Evolutionary conservation across 2,329 filamentous ascomycete genomes (phyloP), one percentile per base, ranked within the genome.

Genomic region (Monosporascus ibericus): DNA sequence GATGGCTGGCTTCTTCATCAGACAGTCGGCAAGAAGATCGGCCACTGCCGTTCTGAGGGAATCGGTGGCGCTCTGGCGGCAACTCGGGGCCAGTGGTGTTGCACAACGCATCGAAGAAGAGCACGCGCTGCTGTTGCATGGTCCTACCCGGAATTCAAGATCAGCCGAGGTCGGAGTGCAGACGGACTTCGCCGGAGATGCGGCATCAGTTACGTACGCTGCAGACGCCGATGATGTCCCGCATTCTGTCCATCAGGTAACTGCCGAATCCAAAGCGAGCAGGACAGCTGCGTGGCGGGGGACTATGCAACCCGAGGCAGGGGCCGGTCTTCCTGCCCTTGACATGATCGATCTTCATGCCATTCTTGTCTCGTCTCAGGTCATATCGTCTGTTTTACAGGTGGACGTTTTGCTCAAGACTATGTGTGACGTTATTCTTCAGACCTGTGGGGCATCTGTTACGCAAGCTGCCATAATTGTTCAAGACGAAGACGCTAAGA

Each of bases 311-410:
- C 69, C 78, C 6, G 81, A 83, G 57, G 74, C 79, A 20, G 80
- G 79, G 3, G 81, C 75, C 37, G 84, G 85, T 11, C 75, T 91
- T 54, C 86, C 87, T 40, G 84, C 87, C 27, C 77, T 92, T 50
- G 88, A 92, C 70, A 91, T 92, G 85, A 85, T 92, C 63, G 88
- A 92, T 67, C 69, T 92, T 55, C 85, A 88, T 42, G 86, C 86
- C 24, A 92, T 92, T 53, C 74, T 92, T 15, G 84, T 88, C 60
- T 89, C 86, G 3, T 90, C 86, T 9, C 88, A 91, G 64, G 81
- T 92, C 44, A 85, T 92, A 44, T 92, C 88, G 5, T 91, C 87
- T 17, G 86, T 91, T 48, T 70, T 92, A 11, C 81, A 87, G 58
- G 81, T 92, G 14, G 87, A 92, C 57, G 81, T 86, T 60, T 76